Evolutionary conservation across 2,329 filamentous ascomycete species (phyloP).

Genomic region (Cryphonectria carpinicola): DNA sequence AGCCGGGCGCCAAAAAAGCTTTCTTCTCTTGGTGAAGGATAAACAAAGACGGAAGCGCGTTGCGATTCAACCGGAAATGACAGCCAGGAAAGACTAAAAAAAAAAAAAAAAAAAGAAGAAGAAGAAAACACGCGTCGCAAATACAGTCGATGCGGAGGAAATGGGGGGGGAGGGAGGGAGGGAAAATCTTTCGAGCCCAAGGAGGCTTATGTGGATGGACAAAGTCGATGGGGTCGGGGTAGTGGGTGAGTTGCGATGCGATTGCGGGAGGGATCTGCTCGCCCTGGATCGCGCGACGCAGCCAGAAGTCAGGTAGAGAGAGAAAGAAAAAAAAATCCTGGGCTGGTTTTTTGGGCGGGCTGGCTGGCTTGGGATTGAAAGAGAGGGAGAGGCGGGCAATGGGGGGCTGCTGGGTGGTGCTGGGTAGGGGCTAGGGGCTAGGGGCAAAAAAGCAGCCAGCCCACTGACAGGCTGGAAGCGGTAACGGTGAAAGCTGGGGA

Average conservation of each 20-base stretch:
- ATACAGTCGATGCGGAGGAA: slow-evolving; percentile 12
- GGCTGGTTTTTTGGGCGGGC: slow-evolving; percentile 5
- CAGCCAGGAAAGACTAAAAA: slow-evolving; percentile 24
- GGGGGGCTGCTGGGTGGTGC: background rate
- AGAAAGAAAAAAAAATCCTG: slow-evolving; percentile 27
- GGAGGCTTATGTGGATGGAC: slow-evolving; percentile 8
- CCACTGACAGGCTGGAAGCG: slow-evolving; percentile 2
- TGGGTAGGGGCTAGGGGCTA: background rate
- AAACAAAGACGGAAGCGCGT: slow-evolving; percentile 30
- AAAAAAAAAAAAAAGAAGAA: slow-evolving; percentile 4
- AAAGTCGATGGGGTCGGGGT: slow-evolving; percentile 13
- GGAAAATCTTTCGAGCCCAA: slow-evolving; percentile 7
- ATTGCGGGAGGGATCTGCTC: slow-evolving; percentile 27
- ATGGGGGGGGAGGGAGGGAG: background rate
- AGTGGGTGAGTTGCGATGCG: slow-evolving; percentile 18
- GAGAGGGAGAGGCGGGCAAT: slow-evolving; percentile 9
- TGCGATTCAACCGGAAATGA: slow-evolving; percentile 22
- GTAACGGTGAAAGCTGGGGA: slow-evolving; percentile 1
- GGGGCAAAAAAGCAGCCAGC: background rate
- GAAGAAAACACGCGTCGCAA: slow-evolving; percentile 19
- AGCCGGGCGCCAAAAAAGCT: slow-evolving; percentile 12
- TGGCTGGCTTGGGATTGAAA: background rate
- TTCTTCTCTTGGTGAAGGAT: slow-evolving; percentile 12
- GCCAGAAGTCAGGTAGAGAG: slow-evolving; percentile 17
- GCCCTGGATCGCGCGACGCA: slow-evolving; percentile 24